A percentile compares a stretch with the other conserved stretches of the same genome.
phyloP scores from a whole-genome alignment of 495 filamentous ascomycete genomes.

The Thozetella sp. region DNA sequence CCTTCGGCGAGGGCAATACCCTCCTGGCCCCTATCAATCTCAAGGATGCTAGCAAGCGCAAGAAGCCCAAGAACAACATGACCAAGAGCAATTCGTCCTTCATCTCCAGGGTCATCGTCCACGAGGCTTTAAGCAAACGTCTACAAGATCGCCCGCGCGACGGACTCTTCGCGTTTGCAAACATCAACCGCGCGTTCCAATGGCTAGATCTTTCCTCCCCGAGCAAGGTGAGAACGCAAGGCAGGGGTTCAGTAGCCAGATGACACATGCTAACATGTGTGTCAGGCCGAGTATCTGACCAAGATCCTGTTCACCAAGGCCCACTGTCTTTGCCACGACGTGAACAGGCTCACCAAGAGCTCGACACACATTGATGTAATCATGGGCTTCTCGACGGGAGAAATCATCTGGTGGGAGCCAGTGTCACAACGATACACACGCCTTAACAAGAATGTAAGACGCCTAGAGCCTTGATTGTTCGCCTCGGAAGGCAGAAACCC shows the following conservation, averaged over 20 bases:
- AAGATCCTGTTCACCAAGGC: constrained; percentile 97
- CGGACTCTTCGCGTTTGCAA: constrained; percentile 88
- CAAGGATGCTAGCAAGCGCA: constrained; percentile 78
- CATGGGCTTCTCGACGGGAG: constrained; percentile 93
- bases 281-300: constrained; percentile 79
- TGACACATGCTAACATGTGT: constrained; percentile 17
- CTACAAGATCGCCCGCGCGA: constrained; percentile 76
- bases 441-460: constrained; percentile 86
- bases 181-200: constrained; percentile 91
- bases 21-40: constrained; percentile 58
- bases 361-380: constrained; percentile 82
- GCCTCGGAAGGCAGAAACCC: background rate
- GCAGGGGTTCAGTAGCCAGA: background rate
- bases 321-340: constrained; percentile 92
- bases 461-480: background rate
- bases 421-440: constrained; percentile 95
- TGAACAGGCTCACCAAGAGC: constrained; percentile 82
- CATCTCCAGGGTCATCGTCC: constrained; percentile 90
- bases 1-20: constrained; percentile 88
- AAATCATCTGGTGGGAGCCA: constrained; percentile 99
- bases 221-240: constrained; percentile 44
- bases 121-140: constrained; percentile 78
- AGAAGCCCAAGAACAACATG: constrained; percentile 97
- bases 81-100: constrained; percentile 98
- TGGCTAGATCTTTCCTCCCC: constrained; percentile 61